phyloP scores from a whole-genome alignment of 371 early-diverging fungal genomes.

The Capniomyces stellatus region DNA sequence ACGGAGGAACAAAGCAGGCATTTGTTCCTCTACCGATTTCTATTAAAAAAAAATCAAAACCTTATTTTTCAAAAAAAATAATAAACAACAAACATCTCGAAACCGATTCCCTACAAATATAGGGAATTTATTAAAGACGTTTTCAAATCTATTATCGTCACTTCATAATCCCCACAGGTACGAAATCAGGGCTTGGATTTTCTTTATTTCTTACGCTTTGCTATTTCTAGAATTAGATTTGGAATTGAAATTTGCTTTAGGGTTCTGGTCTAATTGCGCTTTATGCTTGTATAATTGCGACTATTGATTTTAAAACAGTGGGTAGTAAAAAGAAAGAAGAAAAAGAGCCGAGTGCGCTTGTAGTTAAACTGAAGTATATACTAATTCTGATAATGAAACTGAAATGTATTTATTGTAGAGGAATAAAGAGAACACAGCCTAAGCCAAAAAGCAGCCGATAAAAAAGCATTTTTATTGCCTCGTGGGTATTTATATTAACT shows the following conservation, averaged over 20 bases:
- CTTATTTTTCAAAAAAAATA: no score
- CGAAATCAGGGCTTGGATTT: no score
- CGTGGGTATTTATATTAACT: not conserved
- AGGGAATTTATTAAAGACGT: slow-evolving; percentile 36
- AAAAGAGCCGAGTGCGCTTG: no score
- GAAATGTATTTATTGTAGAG: slow-evolving; percentile 20
- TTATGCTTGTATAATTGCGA: not conserved
- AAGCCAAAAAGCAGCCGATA: slow-evolving; percentile 34
- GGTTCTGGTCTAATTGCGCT: not conserved
- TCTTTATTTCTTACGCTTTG: no score
- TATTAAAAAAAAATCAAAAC: no score
- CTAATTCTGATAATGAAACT: not conserved
- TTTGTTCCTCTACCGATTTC: no score
- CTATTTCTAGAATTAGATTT: not conserved
- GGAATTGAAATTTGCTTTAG: not conserved
- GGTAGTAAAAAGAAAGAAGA: no score
- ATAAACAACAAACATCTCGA: no score
- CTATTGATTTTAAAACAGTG: not conserved
- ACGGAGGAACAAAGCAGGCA: no score
- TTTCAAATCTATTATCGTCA: slow-evolving; percentile 65
- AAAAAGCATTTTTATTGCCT: slow-evolving; percentile 4
- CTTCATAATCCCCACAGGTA: slow-evolving; percentile 65
- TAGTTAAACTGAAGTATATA: no score
- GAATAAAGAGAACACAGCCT: slow-evolving; percentile 53
- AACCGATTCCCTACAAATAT: no score